phyloP scores from a whole-genome alignment of 768 basidiomycete genomes.

The Pisolithus microcarpus region DNA sequence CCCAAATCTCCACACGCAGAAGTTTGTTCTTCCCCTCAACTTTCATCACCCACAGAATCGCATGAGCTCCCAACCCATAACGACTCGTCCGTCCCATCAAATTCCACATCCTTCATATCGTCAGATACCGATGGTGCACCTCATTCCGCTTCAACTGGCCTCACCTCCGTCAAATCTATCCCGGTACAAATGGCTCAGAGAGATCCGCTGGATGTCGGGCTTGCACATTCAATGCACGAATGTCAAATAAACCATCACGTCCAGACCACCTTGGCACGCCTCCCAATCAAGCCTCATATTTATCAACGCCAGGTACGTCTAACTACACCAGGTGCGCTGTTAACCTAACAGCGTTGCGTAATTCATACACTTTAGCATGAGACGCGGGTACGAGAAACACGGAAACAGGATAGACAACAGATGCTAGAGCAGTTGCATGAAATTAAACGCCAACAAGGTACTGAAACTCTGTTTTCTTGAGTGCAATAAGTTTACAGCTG shows the following conservation, averaged over 20 bases:
- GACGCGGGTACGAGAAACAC: constrained; percentile 38
- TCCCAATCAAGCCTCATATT: constrained; percentile 40
- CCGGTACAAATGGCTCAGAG: constrained; percentile 6
- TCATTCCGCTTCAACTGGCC: constrained; percentile 11
- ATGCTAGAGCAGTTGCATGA: constrained; percentile 46
- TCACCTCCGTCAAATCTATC: constrained; percentile 12
- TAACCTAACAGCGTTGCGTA: not conserved
- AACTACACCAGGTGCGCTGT: not conserved
- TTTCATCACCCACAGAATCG: constrained; percentile 10
- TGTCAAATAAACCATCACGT: constrained; percentile 16
- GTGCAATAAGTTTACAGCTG: not conserved
- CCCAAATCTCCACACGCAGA: not conserved
- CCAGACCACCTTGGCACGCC: constrained; percentile 11
- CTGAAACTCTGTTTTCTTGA: constrained; percentile 1
- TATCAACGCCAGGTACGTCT: constrained; percentile 37
- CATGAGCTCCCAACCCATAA: constrained; percentile 9
- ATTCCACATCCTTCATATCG: constrained; percentile 14
- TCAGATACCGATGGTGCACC: constrained; percentile 11
- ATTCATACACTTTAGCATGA: constrained; percentile 41
- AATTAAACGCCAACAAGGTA: constrained; percentile 39
- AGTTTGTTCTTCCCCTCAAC: constrained; percentile 6
- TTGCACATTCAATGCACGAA: constrained; percentile 15
- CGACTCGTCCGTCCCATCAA: constrained; percentile 13
- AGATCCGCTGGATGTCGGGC: constrained; percentile 10
- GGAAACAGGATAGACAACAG: constrained; percentile 40